A percentile compares a stretch with the other conserved stretches of the same genome.
These are phyloP conservation scores for Rosa multiflora DNA, from an alignment of 306 rosid genomes.

Conservation along the genomic window DNA sequence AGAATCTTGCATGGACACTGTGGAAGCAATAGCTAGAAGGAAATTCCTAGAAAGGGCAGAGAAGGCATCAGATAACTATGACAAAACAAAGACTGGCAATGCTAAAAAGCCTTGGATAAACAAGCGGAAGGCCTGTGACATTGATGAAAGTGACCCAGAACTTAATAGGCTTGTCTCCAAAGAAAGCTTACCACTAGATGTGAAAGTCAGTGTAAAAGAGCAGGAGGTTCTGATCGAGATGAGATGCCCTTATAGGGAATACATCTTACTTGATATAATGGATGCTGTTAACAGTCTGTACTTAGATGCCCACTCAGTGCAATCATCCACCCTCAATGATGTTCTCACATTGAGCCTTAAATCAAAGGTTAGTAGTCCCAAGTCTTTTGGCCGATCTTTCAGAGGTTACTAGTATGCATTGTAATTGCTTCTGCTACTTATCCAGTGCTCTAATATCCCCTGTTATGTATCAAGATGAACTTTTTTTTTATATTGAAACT, in stretches of 20 bases:
- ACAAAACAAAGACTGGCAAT: slow-evolving; percentile 33
- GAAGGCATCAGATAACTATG: slow-evolving; percentile 64
- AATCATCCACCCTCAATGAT: slow-evolving; percentile 63
- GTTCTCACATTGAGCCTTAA: slow-evolving; percentile 64
- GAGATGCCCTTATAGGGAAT: slow-evolving; percentile 76
- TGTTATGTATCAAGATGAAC: neutral
- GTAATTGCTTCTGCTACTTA: neutral
- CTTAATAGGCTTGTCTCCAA: slow-evolving; percentile 21
- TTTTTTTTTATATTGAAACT: neutral
- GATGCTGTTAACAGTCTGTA: slow-evolving; percentile 65
- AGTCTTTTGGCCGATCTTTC: neutral
- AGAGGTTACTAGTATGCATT: neutral
- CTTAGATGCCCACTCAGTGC: slow-evolving; percentile 66
- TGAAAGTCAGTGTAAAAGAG: slow-evolving; percentile 57
- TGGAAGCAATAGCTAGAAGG: slow-evolving; percentile 48
- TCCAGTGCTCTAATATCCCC: neutral
- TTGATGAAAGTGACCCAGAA: slow-evolving; percentile 41
- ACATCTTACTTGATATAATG: slow-evolving; percentile 68
- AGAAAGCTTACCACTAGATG: slow-evolving; percentile 42
- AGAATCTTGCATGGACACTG: slow-evolving; percentile 58
- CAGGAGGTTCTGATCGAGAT: slow-evolving; percentile 68
- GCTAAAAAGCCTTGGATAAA: slow-evolving; percentile 41
- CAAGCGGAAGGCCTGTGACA: slow-evolving; percentile 71
- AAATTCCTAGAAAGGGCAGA: slow-evolving; percentile 44
- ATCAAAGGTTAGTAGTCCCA: slow-evolving; percentile 62